A percentile compares a stretch with the other conserved stretches of the same genome.
phyloP scores from a whole-genome alignment of 345 rosid genomes.

The Gossypium stocksii region DNA sequence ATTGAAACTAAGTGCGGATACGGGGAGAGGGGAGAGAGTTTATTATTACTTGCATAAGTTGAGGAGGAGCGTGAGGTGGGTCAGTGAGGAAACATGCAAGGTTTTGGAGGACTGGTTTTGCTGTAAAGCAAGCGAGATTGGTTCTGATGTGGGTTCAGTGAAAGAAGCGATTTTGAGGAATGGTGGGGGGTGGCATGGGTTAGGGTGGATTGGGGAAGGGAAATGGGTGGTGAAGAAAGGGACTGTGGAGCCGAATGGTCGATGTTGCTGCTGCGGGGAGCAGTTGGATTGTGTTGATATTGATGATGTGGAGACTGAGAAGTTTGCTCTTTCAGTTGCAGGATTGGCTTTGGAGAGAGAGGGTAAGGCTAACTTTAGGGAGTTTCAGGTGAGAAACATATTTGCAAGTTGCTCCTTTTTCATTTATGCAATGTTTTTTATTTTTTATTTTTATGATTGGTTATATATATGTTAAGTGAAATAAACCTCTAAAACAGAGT shows the following conservation, averaged over 20 bases:
- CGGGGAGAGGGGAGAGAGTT: slow-evolving; percentile 49
- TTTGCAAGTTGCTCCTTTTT: background rate
- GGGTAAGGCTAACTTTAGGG: slow-evolving; percentile 64
- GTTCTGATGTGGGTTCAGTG: slow-evolving; percentile 24
- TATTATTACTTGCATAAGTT: slow-evolving; percentile 72
- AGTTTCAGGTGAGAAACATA: slow-evolving; percentile 59
- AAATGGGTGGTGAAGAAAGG: slow-evolving; percentile 62
- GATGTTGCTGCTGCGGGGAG: slow-evolving; percentile 62
- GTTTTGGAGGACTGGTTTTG: slow-evolving; percentile 58
- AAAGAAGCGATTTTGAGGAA: slow-evolving; percentile 47
- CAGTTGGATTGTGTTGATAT: slow-evolving; percentile 66
- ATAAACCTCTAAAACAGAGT: background rate
- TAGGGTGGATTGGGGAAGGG: slow-evolving; percentile 85
- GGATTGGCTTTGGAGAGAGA: slow-evolving; percentile 80
- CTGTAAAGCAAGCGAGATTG: slow-evolving; percentile 31
- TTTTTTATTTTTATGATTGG: background rate
- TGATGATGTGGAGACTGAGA: slow-evolving; percentile 58
- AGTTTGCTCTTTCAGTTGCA: slow-evolving; percentile 58
- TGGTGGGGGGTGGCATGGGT: slow-evolving; percentile 95
- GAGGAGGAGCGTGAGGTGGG: slow-evolving; percentile 54
- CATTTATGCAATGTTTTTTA: background rate
- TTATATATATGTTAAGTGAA: background rate
- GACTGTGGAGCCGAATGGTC: slow-evolving; percentile 41
- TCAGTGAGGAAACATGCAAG: slow-evolving; percentile 50
- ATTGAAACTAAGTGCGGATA: slow-evolving; percentile 60